Percentiles rank a stretch among this genome's conserved stretches.
Evolutionary conservation across 1,284 basidiomycete species (phyloP).

Genomic region (Vanrija pseudolonga): DNA sequence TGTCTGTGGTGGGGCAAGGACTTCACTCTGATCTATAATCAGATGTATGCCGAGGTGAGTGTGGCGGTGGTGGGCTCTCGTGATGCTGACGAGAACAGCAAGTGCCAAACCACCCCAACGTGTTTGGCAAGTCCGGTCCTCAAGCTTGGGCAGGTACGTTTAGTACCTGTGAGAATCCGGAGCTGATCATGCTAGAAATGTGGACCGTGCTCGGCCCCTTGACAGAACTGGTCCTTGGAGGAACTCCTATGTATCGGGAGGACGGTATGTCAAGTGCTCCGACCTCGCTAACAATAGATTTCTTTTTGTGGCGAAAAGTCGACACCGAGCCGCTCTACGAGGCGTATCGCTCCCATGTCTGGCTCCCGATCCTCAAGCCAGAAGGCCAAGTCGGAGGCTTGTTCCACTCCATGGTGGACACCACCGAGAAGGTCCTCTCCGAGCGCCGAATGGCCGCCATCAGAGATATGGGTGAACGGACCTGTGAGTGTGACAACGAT

Average conservation of each 20-base stretch:
- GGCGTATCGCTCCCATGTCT: slow-evolving; percentile 36
- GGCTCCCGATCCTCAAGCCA: slow-evolving; percentile 40
- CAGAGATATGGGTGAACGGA: slow-evolving; percentile 42
- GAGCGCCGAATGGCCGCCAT: slow-evolving; percentile 30
- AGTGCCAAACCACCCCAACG: slow-evolving; percentile 36
- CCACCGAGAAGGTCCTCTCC: slow-evolving; percentile 32
- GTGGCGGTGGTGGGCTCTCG: neutral
- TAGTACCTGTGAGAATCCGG: neutral
- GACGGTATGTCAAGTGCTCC: slow-evolving; percentile 28
- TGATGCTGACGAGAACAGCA: neutral
- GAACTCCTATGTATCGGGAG: slow-evolving; percentile 39
- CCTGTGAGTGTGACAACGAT: slow-evolving; percentile 25
- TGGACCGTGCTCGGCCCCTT: slow-evolving; percentile 42
- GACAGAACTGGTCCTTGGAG: slow-evolving; percentile 36
- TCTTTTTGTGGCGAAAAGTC: slow-evolving; percentile 12
- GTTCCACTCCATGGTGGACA: slow-evolving; percentile 41
- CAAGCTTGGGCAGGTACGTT: slow-evolving; percentile 38
- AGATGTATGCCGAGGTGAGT: slow-evolving; percentile 33
- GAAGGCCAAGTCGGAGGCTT: slow-evolving; percentile 37
- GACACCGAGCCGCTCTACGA: slow-evolving; percentile 14
- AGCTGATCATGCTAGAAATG: slow-evolving; percentile 24
- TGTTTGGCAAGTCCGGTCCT: slow-evolving; percentile 42
- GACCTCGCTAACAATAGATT: slow-evolving; percentile 17
- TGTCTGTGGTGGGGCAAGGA: slow-evolving; percentile 47
- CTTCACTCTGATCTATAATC: slow-evolving; percentile 45